Conservation (phyloP, 2,329 filamentous ascomycete species). For the Colletotrichum chrysophilum region DNA sequence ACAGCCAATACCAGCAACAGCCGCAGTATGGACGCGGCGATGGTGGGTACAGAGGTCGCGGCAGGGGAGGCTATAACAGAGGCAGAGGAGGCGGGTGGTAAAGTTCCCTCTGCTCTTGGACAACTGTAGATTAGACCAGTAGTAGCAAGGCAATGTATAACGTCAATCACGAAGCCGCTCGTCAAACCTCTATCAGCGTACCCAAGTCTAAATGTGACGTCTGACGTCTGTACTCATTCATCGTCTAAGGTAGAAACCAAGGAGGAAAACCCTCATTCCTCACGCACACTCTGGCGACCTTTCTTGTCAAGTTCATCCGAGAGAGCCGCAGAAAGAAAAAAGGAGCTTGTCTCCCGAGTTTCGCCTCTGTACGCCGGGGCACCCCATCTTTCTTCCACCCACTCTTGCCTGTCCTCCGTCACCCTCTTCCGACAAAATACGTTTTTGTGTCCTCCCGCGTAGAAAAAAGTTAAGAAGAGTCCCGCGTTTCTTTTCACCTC, state of each 20-base stretch:
- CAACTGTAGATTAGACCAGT: neutral
- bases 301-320: neutral
- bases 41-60: constrained; percentile 9
- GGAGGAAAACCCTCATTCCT: constrained; percentile 4
- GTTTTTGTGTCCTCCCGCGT: neutral
- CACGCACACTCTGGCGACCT: neutral
- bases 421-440: neutral
- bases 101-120: neutral
- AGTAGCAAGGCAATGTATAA: neutral
- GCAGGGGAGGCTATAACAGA: constrained; percentile 18
- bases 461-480: neutral
- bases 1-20: constrained; percentile 7
- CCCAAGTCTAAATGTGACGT: constrained; percentile 14
- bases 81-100: constrained; percentile 8
- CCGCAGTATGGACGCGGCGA: constrained; percentile 16
- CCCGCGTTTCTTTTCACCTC: neutral
- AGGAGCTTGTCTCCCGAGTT: constrained; percentile 10
- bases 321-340: constrained; percentile 8
- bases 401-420: constrained; percentile 20
- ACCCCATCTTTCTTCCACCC: neutral
- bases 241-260: constrained; percentile 20
- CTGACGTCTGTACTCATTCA: constrained; percentile 22
- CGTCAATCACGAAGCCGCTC: neutral
- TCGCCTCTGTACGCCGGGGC: constrained; percentile 5
- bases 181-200: neutral